Evolutionary conservation across 2,329 filamentous ascomycete genomes (phyloP).

Genomic region (Ascochyta koolunga): DNA sequence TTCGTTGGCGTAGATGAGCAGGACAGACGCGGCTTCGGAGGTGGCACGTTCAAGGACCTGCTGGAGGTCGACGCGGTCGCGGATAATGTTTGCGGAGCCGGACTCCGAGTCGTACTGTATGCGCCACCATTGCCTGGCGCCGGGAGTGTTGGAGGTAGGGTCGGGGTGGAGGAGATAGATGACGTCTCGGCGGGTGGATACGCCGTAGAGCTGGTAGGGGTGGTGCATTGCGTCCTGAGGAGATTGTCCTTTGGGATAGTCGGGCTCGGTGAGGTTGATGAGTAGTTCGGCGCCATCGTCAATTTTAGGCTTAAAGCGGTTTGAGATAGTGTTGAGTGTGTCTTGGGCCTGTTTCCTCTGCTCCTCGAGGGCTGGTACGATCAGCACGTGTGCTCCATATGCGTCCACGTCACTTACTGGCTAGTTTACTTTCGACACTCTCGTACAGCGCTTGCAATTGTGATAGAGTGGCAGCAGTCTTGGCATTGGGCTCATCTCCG

Average conservation of each 20-base stretch:
- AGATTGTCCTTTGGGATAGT: conserved; percentile 27
- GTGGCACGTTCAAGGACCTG: conserved; percentile 62
- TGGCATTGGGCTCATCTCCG: conserved; percentile 16
- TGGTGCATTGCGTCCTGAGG: conserved; percentile 31
- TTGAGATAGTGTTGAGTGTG: conserved; percentile 52
- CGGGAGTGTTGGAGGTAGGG: conserved; percentile 22
- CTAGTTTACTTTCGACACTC: conserved; percentile 42
- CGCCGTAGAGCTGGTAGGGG: conserved; percentile 63
- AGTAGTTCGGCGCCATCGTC: conserved; percentile 33
- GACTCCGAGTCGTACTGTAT: conserved; percentile 41
- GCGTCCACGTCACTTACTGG: conserved; percentile 23
- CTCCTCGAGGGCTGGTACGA: conserved; percentile 49
- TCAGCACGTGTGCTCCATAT: conserved; percentile 11
- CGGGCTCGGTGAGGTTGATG: conserved; percentile 34
- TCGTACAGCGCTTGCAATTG: conserved; percentile 39
- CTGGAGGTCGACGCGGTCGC: conserved; percentile 53
- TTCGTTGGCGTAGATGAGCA: conserved; percentile 66
- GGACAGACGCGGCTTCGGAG: conserved; percentile 57
- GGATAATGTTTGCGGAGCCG: conserved; percentile 31
- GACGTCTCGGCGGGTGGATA: conserved; percentile 63
- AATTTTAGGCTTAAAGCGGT: conserved; percentile 54
- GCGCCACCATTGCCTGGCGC: conserved; percentile 44
- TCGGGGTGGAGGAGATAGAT: conserved; percentile 60
- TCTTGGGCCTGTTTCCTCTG: conserved; percentile 50
- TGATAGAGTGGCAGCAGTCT: conserved; percentile 29